Percentiles rank a stretch among this genome's conserved stretches.
phyloP scores from a whole-genome alignment of 2,329 filamentous ascomycete species.

The Phaeoacremonium minimum region DNA sequence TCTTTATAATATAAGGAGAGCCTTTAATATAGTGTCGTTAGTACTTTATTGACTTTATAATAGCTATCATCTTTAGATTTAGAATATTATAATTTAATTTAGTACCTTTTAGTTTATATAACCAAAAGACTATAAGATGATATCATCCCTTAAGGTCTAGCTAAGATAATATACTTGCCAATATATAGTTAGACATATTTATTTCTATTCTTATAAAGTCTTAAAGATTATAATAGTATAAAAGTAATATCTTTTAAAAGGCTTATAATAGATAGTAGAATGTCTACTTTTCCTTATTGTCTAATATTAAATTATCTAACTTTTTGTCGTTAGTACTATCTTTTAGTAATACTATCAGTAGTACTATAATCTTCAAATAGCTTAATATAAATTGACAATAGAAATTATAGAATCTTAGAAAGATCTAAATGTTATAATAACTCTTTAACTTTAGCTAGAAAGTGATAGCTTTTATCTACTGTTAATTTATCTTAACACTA shows the following conservation, averaged over 20 bases:
- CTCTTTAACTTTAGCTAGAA: too few relatives aligned
- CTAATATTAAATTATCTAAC: neutral
- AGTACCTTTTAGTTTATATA: slow-evolving; percentile 6
- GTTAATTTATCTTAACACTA: too few relatives aligned
- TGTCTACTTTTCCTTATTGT: neutral
- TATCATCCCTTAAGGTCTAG: slow-evolving; percentile 2
- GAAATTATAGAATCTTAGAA: too few relatives aligned
- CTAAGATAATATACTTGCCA: slow-evolving; percentile 1
- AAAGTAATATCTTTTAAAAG: neutral
- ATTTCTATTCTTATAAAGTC: neutral
- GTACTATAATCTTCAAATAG: neutral
- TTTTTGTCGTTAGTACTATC: neutral
- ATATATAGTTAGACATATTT: slow-evolving; percentile 1
- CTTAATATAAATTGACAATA: slow-evolving; percentile 1
- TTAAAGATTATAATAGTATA: neutral
- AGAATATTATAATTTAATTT: slow-evolving; percentile 13
- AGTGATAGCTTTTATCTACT: too few relatives aligned
- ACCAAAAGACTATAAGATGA: slow-evolving; percentile 9
- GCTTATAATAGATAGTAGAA: neutral
- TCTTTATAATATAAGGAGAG: slow-evolving; percentile 7
- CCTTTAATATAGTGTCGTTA: slow-evolving; percentile 12
- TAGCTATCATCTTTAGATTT: slow-evolving; percentile 13
- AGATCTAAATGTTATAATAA: too few relatives aligned
- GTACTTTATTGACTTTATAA: slow-evolving; percentile 9
- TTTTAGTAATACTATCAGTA: neutral